These are phyloP conservation scores for Yamadazyma aaseri DNA, from an alignment of 1,139 yeast genomes.

Conservation along the genomic window DNA sequence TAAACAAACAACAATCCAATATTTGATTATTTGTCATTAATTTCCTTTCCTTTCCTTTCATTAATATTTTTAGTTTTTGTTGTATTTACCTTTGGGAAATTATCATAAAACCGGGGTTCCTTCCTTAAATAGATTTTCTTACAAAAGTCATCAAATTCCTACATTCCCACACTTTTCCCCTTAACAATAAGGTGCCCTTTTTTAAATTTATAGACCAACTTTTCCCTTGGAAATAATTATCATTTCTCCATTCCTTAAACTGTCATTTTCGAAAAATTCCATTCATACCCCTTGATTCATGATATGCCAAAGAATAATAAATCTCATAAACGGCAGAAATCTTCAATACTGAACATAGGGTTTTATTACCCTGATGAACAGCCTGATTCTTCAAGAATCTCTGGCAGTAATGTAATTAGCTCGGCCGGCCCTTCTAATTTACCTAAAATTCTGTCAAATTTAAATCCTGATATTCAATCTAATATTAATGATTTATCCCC, in stretches of 20 bases:
- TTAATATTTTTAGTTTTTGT: too few species aligned
- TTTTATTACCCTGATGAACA: conserved; percentile 25
- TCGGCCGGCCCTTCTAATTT: conserved; percentile 4
- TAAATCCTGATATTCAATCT: background rate
- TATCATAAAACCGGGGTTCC: too few species aligned
- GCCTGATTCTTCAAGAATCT: background rate
- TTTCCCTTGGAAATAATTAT: too few species aligned
- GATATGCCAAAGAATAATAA: conserved; percentile 25
- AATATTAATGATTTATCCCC: background rate
- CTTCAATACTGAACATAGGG: conserved; percentile 37
- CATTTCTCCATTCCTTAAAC: too few species aligned
- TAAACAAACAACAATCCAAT: conserved; percentile 1
- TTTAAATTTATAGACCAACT: too few species aligned
- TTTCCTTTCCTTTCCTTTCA: too few species aligned
- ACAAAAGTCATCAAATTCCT: too few species aligned
- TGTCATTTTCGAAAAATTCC: too few species aligned
- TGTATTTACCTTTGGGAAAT: too few species aligned
- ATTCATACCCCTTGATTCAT: conserved; percentile 8
- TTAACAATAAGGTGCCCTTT: too few species aligned
- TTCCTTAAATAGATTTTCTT: conserved; percentile 1
- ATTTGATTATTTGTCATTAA: background rate
- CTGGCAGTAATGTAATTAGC: background rate
- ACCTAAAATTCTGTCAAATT: background rate
- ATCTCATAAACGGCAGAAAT: conserved; percentile 45
- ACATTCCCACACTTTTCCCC: background rate